phyloP scores from a whole-genome alignment of 225 moss, liverwort and hornwort species.

The Lunularia cruciata region DNA sequence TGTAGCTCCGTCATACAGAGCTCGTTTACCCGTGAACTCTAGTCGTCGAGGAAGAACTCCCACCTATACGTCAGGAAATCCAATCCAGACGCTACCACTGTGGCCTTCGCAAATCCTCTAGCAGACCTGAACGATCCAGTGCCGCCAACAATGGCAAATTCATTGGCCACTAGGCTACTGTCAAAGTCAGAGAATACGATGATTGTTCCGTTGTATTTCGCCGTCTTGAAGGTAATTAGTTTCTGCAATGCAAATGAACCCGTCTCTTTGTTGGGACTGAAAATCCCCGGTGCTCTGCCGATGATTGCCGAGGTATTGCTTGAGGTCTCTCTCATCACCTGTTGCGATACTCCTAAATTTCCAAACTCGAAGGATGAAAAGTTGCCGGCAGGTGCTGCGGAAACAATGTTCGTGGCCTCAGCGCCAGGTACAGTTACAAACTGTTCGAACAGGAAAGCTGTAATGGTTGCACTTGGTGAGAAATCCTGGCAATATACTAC shows the following conservation, averaged over 20 bases:
- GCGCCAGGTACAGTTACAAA: not conserved
- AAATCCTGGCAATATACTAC: too few species aligned
- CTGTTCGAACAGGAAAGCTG: slow-evolving; percentile 3
- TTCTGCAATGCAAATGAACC: not conserved
- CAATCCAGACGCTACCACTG: not conserved
- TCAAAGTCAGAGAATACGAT: not conserved
- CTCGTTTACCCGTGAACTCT: too few species aligned
- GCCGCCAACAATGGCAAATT: slow-evolving; percentile 8
- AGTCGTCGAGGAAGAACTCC: too few species aligned
- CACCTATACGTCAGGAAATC: not conserved
- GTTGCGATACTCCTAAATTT: not conserved
- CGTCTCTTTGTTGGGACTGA: not conserved
- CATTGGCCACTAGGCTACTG: not conserved
- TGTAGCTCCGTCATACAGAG: too few species aligned
- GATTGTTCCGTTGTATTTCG: not conserved
- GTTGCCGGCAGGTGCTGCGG: not conserved
- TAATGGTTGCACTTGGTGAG: too few species aligned
- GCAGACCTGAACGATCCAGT: slow-evolving; percentile 3
- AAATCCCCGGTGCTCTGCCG: not conserved
- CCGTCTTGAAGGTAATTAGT: not conserved
- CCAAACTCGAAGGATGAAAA: not conserved
- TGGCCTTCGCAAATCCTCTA: not conserved
- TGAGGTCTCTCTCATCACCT: not conserved
- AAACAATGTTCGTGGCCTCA: not conserved
- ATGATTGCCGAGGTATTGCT: not conserved